These are phyloP conservation scores for Dipteronia sinensis DNA, from an alignment of 345 rosid species.

Conservation along the genomic window DNA sequence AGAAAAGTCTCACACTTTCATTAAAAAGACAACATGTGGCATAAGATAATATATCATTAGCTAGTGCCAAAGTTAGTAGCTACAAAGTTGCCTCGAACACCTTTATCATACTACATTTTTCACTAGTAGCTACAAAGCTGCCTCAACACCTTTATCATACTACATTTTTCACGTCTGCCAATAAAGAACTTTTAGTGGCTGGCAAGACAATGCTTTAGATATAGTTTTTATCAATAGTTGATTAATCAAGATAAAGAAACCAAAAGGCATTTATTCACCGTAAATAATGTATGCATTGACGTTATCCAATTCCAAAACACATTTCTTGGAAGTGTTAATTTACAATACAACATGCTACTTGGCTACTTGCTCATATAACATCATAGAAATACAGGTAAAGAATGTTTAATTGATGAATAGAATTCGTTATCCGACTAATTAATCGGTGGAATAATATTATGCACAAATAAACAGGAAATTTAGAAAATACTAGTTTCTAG, in stretches of 20 bases:
- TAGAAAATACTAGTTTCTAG: slow-evolving; percentile 34
- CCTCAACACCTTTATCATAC: background rate
- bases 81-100: too few species aligned
- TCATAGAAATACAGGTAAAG: slow-evolving; percentile 18
- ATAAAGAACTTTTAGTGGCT: background rate
- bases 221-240: background rate
- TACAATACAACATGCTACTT: background rate
- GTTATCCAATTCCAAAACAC: background rate
- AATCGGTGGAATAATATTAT: background rate
- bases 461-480: slow-evolving; percentile 8
- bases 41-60: too few species aligned
- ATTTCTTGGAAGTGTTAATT: background rate
- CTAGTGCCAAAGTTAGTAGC: background rate
- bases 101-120: too few species aligned
- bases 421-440: too few species aligned
- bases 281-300: background rate
- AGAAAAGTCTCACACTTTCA: too few species aligned
- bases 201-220: background rate
- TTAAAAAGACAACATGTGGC: too few species aligned
- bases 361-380: background rate
- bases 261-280: background rate
- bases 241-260: background rate
- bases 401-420: slow-evolving; percentile 12
- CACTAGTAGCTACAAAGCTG: background rate
- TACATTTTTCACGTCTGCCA: background rate